A percentile compares a stretch with the other conserved stretches of the same genome.
Conservation (phyloP, 148 eudicot genomes). For the Rhododendron griersonianum region DNA sequence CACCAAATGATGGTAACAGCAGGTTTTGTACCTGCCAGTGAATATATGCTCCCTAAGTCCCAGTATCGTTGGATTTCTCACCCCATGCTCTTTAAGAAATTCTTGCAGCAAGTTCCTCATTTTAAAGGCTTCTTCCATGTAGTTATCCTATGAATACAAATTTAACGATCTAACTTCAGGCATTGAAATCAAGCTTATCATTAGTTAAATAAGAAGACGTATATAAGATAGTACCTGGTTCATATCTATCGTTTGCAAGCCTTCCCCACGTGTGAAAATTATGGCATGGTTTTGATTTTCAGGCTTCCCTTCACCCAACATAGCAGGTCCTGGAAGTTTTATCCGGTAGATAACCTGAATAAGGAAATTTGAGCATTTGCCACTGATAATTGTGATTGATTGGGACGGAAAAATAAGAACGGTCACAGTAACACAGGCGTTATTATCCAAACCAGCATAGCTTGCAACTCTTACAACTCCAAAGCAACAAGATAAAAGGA, state of each 20-base stretch:
- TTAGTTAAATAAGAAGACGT: not conserved
- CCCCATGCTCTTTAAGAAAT: conserved; percentile 51
- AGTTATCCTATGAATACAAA: conserved; percentile 44
- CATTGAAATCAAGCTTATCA: not conserved
- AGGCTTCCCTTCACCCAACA: conserved; percentile 69
- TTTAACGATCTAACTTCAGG: conserved; percentile 1
- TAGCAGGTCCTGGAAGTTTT: conserved; percentile 66
- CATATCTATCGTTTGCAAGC: conserved; percentile 78
- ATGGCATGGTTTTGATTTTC: conserved; percentile 77
- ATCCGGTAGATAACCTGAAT: conserved; percentile 59
- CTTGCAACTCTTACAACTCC: conserved; percentile 3
- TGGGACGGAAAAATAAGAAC: not conserved
- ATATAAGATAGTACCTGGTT: conserved; percentile 44
- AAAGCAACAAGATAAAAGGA: not conserved
- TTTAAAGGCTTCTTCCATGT: conserved; percentile 78
- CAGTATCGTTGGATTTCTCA: conserved; percentile 56
- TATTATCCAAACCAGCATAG: not conserved
- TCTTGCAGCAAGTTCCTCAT: conserved; percentile 73
- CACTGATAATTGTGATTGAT: not conserved
- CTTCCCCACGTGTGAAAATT: conserved; percentile 73
- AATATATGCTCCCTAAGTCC: conserved; percentile 75
- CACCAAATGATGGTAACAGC: not conserved
- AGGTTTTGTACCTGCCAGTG: conserved; percentile 51
- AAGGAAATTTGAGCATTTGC: not conserved
- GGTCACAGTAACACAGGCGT: not conserved